Percentiles rank a stretch among this genome's conserved stretches.
Evolutionary conservation across 257 asterid species (phyloP).

Genomic region (Przewalskia tangutica): DNA sequence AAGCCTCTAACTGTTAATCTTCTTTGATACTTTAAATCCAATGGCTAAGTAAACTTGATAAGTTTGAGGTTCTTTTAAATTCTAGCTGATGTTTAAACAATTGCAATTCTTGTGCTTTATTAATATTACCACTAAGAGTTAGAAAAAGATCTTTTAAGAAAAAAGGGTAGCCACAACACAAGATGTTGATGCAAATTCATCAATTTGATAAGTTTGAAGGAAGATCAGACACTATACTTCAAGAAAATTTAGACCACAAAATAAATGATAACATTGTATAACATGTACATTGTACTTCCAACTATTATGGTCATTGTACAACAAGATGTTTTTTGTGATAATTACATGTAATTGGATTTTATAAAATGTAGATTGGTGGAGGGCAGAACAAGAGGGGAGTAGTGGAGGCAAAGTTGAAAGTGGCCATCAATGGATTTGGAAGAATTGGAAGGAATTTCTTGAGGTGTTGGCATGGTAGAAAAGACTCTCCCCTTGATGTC

Average conservation of each 20-base stretch:
- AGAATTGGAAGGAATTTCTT: conserved; percentile 90
- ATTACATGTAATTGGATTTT: background rate
- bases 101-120: background rate
- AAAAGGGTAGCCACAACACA: background rate
- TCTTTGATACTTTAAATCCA: no score
- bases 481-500: conserved; percentile 83
- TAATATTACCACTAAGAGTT: background rate
- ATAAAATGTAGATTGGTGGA: conserved; percentile 36
- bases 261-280: background rate
- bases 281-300: background rate
- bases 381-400: conserved; percentile 54
- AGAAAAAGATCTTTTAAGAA: no score
- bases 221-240: background rate
- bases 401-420: conserved; percentile 79
- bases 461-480: conserved; percentile 92
- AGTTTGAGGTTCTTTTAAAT: no score
- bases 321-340: background rate
- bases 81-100: no score
- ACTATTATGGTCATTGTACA: background rate
- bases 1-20: no score
- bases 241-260: background rate
- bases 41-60: no score
- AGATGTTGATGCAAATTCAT: no score
- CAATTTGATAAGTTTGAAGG: background rate
- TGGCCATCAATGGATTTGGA: conserved; percentile 88